Percentiles rank a stretch among this genome's conserved stretches.
Conservation (phyloP, 2,329 filamentous ascomycete genomes). For the Trichoderma oligosporum region DNA sequence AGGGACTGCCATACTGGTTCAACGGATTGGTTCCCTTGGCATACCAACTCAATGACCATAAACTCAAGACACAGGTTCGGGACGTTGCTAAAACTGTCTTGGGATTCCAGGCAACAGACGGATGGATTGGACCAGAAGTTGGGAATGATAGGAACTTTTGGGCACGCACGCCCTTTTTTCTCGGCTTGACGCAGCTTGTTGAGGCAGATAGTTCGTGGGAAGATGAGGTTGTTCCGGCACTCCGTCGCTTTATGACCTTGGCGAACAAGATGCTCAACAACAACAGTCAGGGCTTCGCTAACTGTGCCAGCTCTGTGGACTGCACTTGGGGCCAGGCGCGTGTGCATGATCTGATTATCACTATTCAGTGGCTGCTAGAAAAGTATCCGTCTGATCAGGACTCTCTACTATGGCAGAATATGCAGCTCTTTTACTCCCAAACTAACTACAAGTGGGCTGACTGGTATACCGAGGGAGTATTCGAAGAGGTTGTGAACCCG, state of each 20-base stretch:
- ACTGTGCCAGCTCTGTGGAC: slow-evolving; percentile 38
- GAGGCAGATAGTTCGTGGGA: slow-evolving; percentile 30
- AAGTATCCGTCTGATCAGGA: slow-evolving; percentile 28
- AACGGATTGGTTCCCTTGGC: slow-evolving; percentile 56
- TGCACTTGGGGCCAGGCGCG: slow-evolving; percentile 34
- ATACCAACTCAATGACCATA: slow-evolving; percentile 44
- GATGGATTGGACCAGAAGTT: slow-evolving; percentile 48
- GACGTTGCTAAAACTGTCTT: slow-evolving; percentile 41
- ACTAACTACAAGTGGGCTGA: slow-evolving; percentile 29
- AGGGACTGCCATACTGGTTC: slow-evolving; percentile 58
- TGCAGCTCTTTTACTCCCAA: slow-evolving; percentile 38
- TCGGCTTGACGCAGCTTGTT: slow-evolving; percentile 34
- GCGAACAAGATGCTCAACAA: slow-evolving; percentile 53
- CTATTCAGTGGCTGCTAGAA: slow-evolving; percentile 40
- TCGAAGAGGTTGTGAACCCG: slow-evolving; percentile 23
- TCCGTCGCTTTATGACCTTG: slow-evolving; percentile 35
- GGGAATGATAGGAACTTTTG: slow-evolving; percentile 30
- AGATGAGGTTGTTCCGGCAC: slow-evolving; percentile 21
- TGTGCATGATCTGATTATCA: slow-evolving; percentile 39
- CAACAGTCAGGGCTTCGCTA: slow-evolving; percentile 48
- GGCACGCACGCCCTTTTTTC: slow-evolving; percentile 32
- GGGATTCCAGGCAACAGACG: slow-evolving; percentile 41
- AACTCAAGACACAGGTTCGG: slow-evolving; percentile 40
- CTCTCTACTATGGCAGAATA: slow-evolving; percentile 37
- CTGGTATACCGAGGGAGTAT: slow-evolving; percentile 28